Evolutionary conservation across 1,139 yeast species (phyloP).

Genomic region (Suhomyces terraborum): DNA sequence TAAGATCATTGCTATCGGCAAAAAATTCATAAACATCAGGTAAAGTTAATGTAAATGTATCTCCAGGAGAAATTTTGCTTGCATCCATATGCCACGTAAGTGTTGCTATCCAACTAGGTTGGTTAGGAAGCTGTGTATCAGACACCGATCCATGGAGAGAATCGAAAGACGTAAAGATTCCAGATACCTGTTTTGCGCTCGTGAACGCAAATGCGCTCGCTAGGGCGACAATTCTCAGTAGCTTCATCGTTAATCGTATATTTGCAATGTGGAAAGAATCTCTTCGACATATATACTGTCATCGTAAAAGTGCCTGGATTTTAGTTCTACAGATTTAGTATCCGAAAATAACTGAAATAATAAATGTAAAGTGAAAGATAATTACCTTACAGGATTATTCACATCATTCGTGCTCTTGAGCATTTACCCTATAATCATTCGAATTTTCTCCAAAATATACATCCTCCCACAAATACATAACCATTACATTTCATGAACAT

Average conservation of each 20-base stretch:
- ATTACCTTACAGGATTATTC: too few relatives aligned
- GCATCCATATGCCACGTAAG: slow-evolving; percentile 30
- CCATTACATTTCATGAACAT: too few relatives aligned
- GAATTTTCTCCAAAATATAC: too few relatives aligned
- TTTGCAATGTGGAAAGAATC: not conserved
- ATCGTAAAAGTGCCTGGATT: not conserved
- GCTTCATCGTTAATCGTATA: slow-evolving; percentile 3
- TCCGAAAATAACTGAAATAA: not conserved
- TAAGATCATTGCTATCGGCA: slow-evolving; percentile 17
- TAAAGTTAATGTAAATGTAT: slow-evolving; percentile 33
- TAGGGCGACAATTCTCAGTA: slow-evolving; percentile 2
- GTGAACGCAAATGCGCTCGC: slow-evolving; percentile 7
- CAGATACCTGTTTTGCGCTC: slow-evolving; percentile 17
- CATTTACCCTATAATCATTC: too few relatives aligned
- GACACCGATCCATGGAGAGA: slow-evolving; percentile 8
- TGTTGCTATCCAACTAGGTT: slow-evolving; percentile 29
- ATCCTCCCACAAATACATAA: too few relatives aligned
- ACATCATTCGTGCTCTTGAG: too few relatives aligned
- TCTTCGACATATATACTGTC: not conserved
- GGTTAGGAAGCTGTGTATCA: slow-evolving; percentile 6
- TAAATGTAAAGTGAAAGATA: too few relatives aligned
- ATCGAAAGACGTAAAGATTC: slow-evolving; percentile 23
- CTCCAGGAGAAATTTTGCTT: slow-evolving; percentile 27
- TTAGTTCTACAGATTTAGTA: not conserved
- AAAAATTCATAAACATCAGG: slow-evolving; percentile 38